A percentile compares a stretch with the other conserved stretches of the same genome.
Conservation (phyloP, 371 early-diverging fungal species). For the Synchytrium microbalum region DNA sequence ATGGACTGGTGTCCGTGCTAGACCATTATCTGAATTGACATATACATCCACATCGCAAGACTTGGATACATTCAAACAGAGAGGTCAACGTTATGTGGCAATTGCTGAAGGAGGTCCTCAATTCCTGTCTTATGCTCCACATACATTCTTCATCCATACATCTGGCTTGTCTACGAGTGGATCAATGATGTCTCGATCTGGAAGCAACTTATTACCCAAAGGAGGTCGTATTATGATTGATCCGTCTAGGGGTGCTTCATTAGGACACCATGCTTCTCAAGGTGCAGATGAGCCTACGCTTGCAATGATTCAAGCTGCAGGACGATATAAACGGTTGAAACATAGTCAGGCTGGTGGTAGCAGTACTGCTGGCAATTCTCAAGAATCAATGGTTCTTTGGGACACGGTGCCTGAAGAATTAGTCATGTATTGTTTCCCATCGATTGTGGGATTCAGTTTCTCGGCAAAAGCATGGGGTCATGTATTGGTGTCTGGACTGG, state of each 20-base stretch:
- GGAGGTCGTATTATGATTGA: no score
- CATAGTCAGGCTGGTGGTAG: no score
- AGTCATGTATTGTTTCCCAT: constrained; percentile 29
- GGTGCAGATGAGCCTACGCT: no score
- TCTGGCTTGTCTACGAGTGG: constrained; percentile 1
- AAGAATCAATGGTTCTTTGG: no score
- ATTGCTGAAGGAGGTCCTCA: constrained; percentile 11
- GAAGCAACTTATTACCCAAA: no score
- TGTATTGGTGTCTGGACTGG: constrained; percentile 31
- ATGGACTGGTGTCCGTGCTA: not conserved
- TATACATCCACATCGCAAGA: not conserved
- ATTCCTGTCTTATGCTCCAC: constrained; percentile 24
- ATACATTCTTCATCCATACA: constrained; percentile 23
- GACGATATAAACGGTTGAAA: no score
- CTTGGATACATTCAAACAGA: constrained; percentile 7
- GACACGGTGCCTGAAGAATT: constrained; percentile 22
- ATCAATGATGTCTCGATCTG: not conserved
- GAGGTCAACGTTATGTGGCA: constrained; percentile 19
- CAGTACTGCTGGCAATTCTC: no score
- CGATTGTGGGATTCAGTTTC: constrained; percentile 46
- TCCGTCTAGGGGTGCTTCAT: no score
- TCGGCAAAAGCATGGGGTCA: constrained; percentile 48
- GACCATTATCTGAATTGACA: not conserved
- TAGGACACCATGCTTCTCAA: no score
- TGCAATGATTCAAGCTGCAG: no score